Conservation (phyloP, 202 grass and related monocot genomes). For the Alloteropsis angusta region DNA sequence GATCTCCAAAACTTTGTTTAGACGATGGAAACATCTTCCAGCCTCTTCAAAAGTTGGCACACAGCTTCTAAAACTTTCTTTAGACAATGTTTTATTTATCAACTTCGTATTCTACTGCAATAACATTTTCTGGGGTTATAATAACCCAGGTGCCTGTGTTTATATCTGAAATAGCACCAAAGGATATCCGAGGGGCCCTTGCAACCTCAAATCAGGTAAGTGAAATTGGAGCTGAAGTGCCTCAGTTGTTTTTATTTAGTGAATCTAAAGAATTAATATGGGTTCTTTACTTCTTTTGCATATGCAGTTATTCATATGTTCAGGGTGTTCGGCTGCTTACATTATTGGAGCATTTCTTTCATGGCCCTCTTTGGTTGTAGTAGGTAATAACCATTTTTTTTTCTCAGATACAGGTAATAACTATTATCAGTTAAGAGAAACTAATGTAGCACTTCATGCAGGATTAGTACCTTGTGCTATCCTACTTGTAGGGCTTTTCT, state of each 20-base stretch:
- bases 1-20: not conserved
- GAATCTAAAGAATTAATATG: not conserved
- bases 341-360: slow-evolving; percentile 55
- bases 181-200: slow-evolving; percentile 60
- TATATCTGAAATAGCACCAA: slow-evolving; percentile 81
- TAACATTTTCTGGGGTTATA: slow-evolving; percentile 10
- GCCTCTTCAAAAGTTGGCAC: not conserved
- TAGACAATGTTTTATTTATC: not conserved
- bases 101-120: not conserved
- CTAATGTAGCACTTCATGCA: slow-evolving; percentile 21
- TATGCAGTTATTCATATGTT: slow-evolving; percentile 54
- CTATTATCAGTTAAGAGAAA: not conserved
- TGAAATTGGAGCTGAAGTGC: not conserved
- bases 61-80: not conserved
- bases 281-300: not conserved
- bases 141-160: slow-evolving; percentile 62
- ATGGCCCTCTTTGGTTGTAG: slow-evolving; percentile 60
- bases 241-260: not conserved
- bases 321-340: slow-evolving; percentile 50
- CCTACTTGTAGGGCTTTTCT: slow-evolving; percentile 52
- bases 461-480: slow-evolving; percentile 55
- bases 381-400: slow-evolving; percentile 34
- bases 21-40: not conserved
- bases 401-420: slow-evolving; percentile 15
- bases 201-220: slow-evolving; percentile 58